These are phyloP conservation scores for Penicillium sclerotiorum DNA, from an alignment of 2,329 filamentous ascomycete species.

Conservation along the genomic window DNA sequence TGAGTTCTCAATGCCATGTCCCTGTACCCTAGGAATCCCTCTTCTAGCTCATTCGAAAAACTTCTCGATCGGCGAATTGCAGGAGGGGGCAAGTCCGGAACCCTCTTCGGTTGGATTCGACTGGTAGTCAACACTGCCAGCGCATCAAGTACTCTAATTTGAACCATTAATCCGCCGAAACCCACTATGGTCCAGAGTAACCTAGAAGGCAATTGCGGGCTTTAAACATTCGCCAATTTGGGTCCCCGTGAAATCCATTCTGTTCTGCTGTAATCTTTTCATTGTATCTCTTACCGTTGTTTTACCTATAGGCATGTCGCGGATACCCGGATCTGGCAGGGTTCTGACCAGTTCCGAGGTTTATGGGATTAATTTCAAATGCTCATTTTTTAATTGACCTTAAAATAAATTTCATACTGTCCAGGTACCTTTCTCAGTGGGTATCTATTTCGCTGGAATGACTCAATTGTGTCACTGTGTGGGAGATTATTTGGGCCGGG, in stretches of 20 bases:
- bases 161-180: background rate
- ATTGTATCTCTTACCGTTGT: too few species aligned
- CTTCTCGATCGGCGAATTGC: conserved; percentile 35
- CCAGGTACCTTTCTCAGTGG: too few species aligned
- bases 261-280: too few species aligned
- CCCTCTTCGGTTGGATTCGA: conserved; percentile 41
- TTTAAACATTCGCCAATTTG: conserved; percentile 3
- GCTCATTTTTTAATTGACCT: too few species aligned
- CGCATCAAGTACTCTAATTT: conserved; percentile 67
- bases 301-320: conserved; percentile 9
- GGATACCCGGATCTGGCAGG: conserved; percentile 6
- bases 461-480: too few species aligned
- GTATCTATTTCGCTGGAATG: too few species aligned
- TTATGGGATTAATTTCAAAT: too few species aligned
- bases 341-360: too few species aligned
- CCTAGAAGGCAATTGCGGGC: conserved; percentile 3
- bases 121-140: conserved; percentile 85
- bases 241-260: background rate
- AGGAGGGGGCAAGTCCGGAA: conserved; percentile 17
- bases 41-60: background rate
- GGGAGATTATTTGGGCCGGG: too few species aligned
- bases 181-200: conserved; percentile 10
- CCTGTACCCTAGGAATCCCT: background rate
- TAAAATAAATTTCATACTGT: too few species aligned
- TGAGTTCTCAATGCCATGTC: too few species aligned